phyloP scores from a whole-genome alignment of 768 basidiomycete genomes.

The Tremella yokohamensis region DNA sequence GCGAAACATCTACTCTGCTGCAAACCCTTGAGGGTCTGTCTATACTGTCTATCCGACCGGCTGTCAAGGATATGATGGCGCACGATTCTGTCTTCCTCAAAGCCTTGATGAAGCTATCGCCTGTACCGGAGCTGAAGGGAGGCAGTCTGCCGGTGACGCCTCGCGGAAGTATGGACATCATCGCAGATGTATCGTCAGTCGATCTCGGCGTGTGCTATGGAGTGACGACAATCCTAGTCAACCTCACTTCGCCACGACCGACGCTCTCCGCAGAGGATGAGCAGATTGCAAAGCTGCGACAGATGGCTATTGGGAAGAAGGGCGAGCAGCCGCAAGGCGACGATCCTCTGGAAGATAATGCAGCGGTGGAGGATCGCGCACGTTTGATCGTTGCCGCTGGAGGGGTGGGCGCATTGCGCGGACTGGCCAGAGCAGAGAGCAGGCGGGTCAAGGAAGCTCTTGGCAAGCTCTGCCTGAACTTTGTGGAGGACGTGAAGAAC shows the following conservation, averaged over 20 bases:
- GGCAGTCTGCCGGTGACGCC: slow-evolving; percentile 40
- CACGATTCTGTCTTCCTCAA: slow-evolving; percentile 58
- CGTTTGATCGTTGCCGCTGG: slow-evolving; percentile 62
- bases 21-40: slow-evolving; percentile 80
- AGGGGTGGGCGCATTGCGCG: slow-evolving; percentile 62
- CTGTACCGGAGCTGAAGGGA: slow-evolving; percentile 15
- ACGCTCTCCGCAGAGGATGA: slow-evolving; percentile 72
- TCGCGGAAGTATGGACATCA: slow-evolving; percentile 24
- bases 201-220: slow-evolving; percentile 62
- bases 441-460: slow-evolving; percentile 60
- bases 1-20: slow-evolving; percentile 53
- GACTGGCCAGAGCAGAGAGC: slow-evolving; percentile 64
- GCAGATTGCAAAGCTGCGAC: slow-evolving; percentile 73
- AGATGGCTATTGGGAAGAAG: slow-evolving; percentile 61
- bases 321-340: slow-evolving; percentile 32
- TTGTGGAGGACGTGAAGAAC: slow-evolving; percentile 73
- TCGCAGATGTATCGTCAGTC: slow-evolving; percentile 46
- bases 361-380: slow-evolving; percentile 63
- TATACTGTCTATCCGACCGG: slow-evolving; percentile 67
- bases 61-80: slow-evolving; percentile 64
- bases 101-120: slow-evolving; percentile 23
- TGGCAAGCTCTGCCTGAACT: slow-evolving; percentile 64
- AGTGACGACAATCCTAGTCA: slow-evolving; percentile 67
- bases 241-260: slow-evolving; percentile 69
- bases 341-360: slow-evolving; percentile 62